Percentiles rank a stretch among this genome's conserved stretches.
Conservation (phyloP, 1,139 yeast genomes). For the Lizanozyma gosingica region DNA sequence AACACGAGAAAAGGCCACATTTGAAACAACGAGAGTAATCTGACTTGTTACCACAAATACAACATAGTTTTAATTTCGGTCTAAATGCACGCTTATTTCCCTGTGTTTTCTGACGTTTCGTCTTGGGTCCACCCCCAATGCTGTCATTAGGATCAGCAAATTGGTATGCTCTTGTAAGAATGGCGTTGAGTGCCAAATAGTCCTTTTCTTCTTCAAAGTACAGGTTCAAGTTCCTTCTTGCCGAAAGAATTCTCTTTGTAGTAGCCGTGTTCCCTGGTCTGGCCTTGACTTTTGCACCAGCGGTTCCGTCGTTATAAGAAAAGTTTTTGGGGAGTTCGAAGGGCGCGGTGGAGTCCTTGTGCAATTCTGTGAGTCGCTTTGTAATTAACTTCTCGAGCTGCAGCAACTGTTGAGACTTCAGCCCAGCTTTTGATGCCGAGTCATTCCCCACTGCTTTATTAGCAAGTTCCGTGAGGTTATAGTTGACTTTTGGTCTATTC, state of each 20-base stretch:
- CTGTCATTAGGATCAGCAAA: constrained; percentile 29
- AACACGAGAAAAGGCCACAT: constrained; percentile 36
- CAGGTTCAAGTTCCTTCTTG: constrained; percentile 36
- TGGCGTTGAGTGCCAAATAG: constrained; percentile 33
- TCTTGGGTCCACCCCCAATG: constrained; percentile 9
- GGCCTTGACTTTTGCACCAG: constrained; percentile 17
- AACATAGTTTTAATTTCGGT: constrained; percentile 32
- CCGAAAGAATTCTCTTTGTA: constrained; percentile 36
- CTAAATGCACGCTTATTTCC: constrained; percentile 14
- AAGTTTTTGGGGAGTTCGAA: constrained; percentile 39
- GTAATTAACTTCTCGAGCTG: constrained; percentile 33
- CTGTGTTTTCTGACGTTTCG: constrained; percentile 7
- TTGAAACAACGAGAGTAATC: constrained; percentile 30
- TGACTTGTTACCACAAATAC: constrained; percentile 34
- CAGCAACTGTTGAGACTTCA: constrained; percentile 36
- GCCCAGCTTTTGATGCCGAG: constrained; percentile 17
- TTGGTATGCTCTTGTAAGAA: constrained; percentile 31
- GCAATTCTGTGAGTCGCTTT: constrained; percentile 28
- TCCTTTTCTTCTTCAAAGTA: constrained; percentile 42
- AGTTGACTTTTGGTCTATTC: constrained; percentile 35
- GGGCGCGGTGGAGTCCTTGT: constrained; percentile 21
- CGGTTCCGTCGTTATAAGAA: constrained; percentile 18
- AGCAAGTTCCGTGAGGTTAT: constrained; percentile 36
- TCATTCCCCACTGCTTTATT: constrained; percentile 22
- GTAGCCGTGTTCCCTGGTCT: constrained; percentile 38